Conservation (phyloP, 1,284 basidiomycete species). For the Sporisorium exsertum region DNA sequence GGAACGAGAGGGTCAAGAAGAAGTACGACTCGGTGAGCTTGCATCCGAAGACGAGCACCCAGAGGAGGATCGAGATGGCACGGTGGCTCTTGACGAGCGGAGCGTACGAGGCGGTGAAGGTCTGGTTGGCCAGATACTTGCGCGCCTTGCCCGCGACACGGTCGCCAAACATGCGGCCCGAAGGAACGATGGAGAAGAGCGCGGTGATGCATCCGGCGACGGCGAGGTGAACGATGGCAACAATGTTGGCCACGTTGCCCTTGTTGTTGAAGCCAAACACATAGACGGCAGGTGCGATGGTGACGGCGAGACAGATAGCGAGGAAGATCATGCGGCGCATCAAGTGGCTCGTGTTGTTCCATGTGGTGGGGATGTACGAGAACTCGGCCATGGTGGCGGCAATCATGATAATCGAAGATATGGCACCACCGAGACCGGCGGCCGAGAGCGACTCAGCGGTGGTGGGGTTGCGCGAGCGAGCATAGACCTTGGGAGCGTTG, state of each 20-base stretch:
- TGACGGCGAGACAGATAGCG: conserved; percentile 65
- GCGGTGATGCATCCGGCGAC: conserved; percentile 64
- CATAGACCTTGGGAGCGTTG: conserved; percentile 89
- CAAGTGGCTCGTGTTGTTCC: conserved; percentile 69
- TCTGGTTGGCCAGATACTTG: conserved; percentile 69
- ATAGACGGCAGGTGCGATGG: conserved; percentile 67
- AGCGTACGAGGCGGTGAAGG: conserved; percentile 68
- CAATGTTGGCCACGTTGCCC: conserved; percentile 56
- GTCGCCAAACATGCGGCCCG: conserved; percentile 68
- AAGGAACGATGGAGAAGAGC: conserved; percentile 66
- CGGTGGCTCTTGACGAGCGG: conserved; percentile 60
- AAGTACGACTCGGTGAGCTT: conserved; percentile 70
- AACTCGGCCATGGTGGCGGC: conserved; percentile 67
- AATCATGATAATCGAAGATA: conserved; percentile 67
- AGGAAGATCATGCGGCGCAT: conserved; percentile 66
- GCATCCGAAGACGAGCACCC: conserved; percentile 68
- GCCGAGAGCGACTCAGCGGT: conserved; percentile 62
- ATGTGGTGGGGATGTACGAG: conserved; percentile 67
- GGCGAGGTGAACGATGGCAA: conserved; percentile 62
- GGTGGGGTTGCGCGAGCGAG: conserved; percentile 71
- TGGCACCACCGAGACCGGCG: conserved; percentile 67
- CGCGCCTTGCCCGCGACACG: conserved; percentile 68
- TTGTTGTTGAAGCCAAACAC: conserved; percentile 64
- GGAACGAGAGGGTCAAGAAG: conserved; percentile 69
- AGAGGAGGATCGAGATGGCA: conserved; percentile 64